Percentiles rank a stretch among this genome's conserved stretches.
These are phyloP conservation scores for Podila verticillata DNA, from an alignment of 192 early-diverging fungal species.

Conservation along the genomic window DNA sequence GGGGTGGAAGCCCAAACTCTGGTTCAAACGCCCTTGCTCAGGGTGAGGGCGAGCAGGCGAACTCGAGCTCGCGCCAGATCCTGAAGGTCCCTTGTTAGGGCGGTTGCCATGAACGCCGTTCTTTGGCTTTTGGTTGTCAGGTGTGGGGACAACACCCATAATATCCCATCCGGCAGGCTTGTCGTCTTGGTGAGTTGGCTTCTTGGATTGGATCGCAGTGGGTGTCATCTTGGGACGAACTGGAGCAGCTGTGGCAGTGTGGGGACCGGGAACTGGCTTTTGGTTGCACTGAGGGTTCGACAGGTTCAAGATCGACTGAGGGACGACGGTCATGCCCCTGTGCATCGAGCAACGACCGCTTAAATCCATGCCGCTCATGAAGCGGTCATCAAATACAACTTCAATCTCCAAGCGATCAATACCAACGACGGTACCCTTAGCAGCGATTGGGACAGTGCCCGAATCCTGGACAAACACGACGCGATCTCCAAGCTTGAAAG, in stretches of 20 bases:
- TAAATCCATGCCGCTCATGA: constrained; percentile 83
- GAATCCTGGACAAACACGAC: constrained; percentile 76
- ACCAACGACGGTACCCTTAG: constrained; percentile 86
- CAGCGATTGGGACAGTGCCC: constrained; percentile 82
- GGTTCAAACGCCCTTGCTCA: constrained; percentile 19
- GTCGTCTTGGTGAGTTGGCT: constrained; percentile 14
- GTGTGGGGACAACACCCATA: constrained; percentile 25
- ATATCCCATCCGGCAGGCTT: constrained; percentile 47
- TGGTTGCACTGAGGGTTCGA: constrained; percentile 64
- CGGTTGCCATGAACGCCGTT: constrained; percentile 23
- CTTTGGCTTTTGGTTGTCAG: constrained; percentile 27
- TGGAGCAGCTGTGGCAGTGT: not conserved
- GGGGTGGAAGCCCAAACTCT: constrained; percentile 40
- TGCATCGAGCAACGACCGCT: constrained; percentile 78
- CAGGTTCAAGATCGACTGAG: constrained; percentile 77
- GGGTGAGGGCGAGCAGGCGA: not conserved
- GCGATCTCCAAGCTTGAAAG: constrained; percentile 89
- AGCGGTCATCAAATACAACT: constrained; percentile 86
- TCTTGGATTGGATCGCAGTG: constrained; percentile 8
- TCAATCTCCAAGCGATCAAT: constrained; percentile 81
- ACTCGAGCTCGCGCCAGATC: not conserved
- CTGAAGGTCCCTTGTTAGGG: not conserved
- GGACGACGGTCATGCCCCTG: constrained; percentile 77
- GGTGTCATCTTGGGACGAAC: constrained; percentile 18
- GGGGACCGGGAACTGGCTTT: not conserved